Base-by-base conservation (phyloP, 352 stramenopile genomes). In the Pythium sp. region DNA sequence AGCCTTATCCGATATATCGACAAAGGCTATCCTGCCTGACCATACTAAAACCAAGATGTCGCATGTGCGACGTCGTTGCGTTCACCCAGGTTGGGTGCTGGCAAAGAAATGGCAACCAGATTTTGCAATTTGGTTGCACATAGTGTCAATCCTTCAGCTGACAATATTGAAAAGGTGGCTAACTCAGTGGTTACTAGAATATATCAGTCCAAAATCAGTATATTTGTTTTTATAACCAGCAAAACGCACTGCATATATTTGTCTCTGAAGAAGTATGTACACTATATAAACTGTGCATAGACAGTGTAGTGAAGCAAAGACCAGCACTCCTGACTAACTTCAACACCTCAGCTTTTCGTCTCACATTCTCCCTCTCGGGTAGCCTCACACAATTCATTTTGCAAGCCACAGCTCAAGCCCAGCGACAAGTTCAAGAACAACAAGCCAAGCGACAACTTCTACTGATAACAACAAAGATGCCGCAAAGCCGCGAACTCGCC, bases 401-500 rank as follows among this genome's bases (percentile, higher is more conserved):
- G 49, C 49, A 51, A n/a, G 12, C 30, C 47, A 53, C 14, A 28
- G 30, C 47, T 24, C 61, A 58, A 66, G 61, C 24, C 28, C 55
- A 60, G 22, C 28, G 18, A 24, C 28, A 32, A 43, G n/a, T 12
- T 9, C 28, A 28, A 58, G 53, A 43, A 18, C 46, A 47, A 6
- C 62, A 49, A 47, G 30, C 30, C 30, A 32, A 32, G 3, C 49
- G 14, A 54, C 22, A 30, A 38, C 38, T 46, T 49, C 2, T 18
- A 18, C 30, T 32, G 30, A 32, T 6, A 78, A 67, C 74, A 78
- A 61, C 77, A 70, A 70, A 71, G 46, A 94, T 95, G 87, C 82
- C 87, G 46, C 75, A 88, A 64, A 93, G 85, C 73, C 87, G 85
- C 53, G 84, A 93, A 67, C 77, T 93, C 58, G 60, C 76, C 46